Percentiles rank a stretch among this genome's conserved stretches.
Conservation (phyloP, 1,284 basidiomycete genomes). For the Neonothopanus nambi region DNA sequence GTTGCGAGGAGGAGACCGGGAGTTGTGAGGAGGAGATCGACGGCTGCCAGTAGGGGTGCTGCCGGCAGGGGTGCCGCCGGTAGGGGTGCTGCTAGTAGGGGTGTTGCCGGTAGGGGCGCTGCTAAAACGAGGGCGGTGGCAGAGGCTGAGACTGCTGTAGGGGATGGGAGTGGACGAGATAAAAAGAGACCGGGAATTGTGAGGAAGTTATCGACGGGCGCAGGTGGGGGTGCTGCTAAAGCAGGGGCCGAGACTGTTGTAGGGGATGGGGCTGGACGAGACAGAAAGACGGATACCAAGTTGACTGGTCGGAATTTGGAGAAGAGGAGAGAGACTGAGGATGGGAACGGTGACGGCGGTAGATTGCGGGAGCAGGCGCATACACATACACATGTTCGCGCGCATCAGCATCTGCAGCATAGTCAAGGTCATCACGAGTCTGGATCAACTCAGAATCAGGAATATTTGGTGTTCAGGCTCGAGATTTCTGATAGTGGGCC, state of each 20-base stretch:
- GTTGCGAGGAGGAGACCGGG: conserved; percentile 12
- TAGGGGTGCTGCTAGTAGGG: too few relatives aligned
- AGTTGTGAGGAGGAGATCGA: conserved; percentile 4
- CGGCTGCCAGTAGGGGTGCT: background rate
- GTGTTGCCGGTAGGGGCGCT: too few relatives aligned
- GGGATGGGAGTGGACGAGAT: background rate
- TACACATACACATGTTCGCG: too few relatives aligned
- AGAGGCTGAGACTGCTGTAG: too few relatives aligned
- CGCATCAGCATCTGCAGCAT: too few relatives aligned
- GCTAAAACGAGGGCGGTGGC: too few relatives aligned
- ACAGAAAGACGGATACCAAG: background rate
- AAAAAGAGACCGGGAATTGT: too few relatives aligned
- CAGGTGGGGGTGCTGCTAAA: too few relatives aligned
- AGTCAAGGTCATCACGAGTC: too few relatives aligned
- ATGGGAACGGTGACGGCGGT: conserved; percentile 1
- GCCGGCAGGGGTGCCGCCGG: background rate
- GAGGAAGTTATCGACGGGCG: conserved; percentile 6
- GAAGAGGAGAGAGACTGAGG: background rate
- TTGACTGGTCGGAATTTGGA: background rate
- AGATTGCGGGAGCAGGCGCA: background rate
- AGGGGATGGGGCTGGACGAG: background rate
- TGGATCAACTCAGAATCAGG: conserved; percentile 1
- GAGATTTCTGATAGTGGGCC: conserved; percentile 15
- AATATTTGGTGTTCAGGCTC: conserved; percentile 15
- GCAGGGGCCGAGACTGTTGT: too few relatives aligned